phyloP scores from a whole-genome alignment of 2,329 filamentous ascomycete species.

The Chaetothyriales sp. region DNA sequence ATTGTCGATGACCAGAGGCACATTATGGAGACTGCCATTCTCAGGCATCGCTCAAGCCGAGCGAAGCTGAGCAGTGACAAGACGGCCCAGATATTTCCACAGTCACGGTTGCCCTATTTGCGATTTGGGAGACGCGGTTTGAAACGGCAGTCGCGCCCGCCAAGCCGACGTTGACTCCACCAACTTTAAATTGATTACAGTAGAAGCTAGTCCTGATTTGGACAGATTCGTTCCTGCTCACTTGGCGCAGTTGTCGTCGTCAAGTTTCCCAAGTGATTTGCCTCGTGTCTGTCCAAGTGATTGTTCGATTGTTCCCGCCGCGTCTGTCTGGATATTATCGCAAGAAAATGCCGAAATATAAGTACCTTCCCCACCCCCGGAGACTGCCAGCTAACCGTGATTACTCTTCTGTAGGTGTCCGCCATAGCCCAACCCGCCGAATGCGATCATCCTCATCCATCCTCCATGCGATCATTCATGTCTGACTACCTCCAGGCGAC shows the following conservation, averaged over 20 bases:
- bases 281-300: no score
- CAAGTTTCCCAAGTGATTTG: no score
- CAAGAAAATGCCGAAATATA: conserved; percentile 79
- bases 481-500: conserved; percentile 42
- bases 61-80: not conserved
- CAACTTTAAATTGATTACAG: not conserved
- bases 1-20: conserved; percentile 96
- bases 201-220: not conserved
- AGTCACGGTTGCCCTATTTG: not conserved
- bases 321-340: no score
- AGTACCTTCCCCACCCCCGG: conserved; percentile 26
- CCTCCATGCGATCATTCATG: not conserved
- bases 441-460: not conserved
- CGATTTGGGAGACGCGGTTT: not conserved
- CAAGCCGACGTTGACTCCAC: not conserved
- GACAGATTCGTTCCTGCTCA: no score
- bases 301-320: no score
- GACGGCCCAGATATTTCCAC: not conserved
- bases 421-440: not conserved
- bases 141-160: not conserved
- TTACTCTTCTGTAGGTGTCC: not conserved
- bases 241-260: no score
- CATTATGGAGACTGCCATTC: conserved; percentile 61
- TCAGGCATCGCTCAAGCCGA: conserved; percentile 11
- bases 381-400: not conserved